Conservation (phyloP, 1,284 basidiomycete genomes). For the Malassezia restricta region DNA sequence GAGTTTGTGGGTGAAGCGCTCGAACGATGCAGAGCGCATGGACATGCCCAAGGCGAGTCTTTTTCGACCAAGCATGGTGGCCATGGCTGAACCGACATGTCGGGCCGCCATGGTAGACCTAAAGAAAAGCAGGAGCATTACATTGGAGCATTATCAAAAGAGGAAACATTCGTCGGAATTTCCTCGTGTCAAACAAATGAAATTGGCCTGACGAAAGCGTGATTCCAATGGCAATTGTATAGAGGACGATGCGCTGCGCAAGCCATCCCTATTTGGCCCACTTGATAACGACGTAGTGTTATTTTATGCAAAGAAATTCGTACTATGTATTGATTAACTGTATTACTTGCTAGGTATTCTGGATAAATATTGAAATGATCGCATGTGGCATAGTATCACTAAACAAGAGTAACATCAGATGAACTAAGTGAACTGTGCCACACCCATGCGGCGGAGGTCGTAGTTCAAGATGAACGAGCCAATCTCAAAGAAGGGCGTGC, state of each 20-base stretch:
- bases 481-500: conserved; percentile 42
- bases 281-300: neutral
- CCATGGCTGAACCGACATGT: neutral
- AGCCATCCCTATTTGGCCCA: neutral
- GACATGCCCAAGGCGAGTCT: neutral
- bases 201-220: neutral
- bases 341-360: neutral
- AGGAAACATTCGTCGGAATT: neutral
- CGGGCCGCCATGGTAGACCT: neutral
- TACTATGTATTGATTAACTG: neutral
- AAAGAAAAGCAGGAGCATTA: neutral
- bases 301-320: neutral
- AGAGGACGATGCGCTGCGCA: neutral
- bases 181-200: neutral
- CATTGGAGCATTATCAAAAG: neutral
- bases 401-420: neutral
- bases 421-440: conserved; percentile 27
- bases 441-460: conserved; percentile 47
- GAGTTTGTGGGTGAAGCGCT: neutral
- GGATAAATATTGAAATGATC: neutral
- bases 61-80: neutral
- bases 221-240: neutral
- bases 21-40: neutral
- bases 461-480: conserved; percentile 47
- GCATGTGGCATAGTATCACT: neutral